phyloP scores from a whole-genome alignment of 306 rosid species.

The Abrus pulchellus region DNA sequence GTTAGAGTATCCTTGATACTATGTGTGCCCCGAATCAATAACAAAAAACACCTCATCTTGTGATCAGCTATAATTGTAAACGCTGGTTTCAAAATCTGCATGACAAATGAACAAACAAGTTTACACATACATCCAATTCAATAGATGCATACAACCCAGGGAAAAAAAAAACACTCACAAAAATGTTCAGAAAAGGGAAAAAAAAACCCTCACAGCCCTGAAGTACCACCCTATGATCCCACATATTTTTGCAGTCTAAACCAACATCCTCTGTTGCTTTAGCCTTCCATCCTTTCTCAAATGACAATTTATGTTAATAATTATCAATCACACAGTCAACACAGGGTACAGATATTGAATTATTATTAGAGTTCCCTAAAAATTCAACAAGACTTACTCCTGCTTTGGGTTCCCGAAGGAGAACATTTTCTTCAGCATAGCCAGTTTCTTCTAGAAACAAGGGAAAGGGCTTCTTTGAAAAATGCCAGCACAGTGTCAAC shows the following conservation, averaged over 20 bases:
- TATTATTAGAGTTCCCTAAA: neutral
- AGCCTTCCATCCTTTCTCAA: constrained; percentile 17
- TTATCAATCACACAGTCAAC: constrained; percentile 17
- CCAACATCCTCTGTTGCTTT: constrained; percentile 21
- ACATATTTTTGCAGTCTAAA: neutral
- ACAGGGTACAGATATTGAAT: constrained; percentile 4
- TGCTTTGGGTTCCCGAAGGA: constrained; percentile 94
- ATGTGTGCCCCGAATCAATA: constrained; percentile 95
- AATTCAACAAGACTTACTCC: constrained; percentile 70
- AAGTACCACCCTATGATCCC: constrained; percentile 28
- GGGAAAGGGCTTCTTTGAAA: constrained; percentile 86
- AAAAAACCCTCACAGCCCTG: constrained; percentile 13
- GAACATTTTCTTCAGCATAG: constrained; percentile 73
- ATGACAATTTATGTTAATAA: constrained; percentile 2
- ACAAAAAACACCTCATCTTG: constrained; percentile 62
- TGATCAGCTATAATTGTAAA: constrained; percentile 88
- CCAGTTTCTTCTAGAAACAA: constrained; percentile 89
- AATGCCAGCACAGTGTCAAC: constrained; percentile 94
- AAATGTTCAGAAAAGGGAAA: neutral
- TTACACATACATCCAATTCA: constrained; percentile 11
- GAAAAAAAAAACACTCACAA: neutral
- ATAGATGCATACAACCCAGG: neutral
- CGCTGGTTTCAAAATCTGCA: constrained; percentile 98
- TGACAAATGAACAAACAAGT: constrained; percentile 29
- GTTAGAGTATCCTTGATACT: constrained; percentile 96